Conservation (phyloP, 306 rosid genomes). For the Corylus heterophylla region DNA sequence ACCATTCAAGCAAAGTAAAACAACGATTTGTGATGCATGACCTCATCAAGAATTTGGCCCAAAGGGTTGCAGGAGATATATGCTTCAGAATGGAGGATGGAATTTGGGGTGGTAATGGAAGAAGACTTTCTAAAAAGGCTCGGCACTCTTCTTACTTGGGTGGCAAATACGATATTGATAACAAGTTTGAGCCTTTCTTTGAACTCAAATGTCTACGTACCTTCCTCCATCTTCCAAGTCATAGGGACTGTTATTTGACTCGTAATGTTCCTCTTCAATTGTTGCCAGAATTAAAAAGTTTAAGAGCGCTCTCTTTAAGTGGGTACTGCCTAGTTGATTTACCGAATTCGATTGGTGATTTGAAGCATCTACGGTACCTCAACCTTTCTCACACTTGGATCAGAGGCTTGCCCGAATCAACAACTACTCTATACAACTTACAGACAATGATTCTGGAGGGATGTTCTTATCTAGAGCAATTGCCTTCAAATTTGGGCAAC, state of each 20-base stretch:
- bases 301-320: background rate
- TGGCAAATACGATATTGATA: background rate
- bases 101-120: background rate
- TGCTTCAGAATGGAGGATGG: background rate
- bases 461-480: background rate
- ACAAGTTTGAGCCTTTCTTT: background rate
- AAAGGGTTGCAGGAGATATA: background rate
- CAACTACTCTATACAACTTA: slow-evolving; percentile 3
- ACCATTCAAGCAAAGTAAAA: no score
- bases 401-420: background rate
- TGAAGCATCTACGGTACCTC: slow-evolving; percentile 1
- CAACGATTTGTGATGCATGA: slow-evolving; percentile 29
- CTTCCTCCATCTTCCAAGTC: background rate
- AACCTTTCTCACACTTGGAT: background rate
- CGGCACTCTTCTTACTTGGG: slow-evolving; percentile 16
- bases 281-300: background rate
- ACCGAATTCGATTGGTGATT: background rate
- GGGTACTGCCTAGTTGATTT: background rate
- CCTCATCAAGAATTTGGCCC: slow-evolving; percentile 22
- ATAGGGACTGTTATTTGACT: no score
- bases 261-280: background rate
- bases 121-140: background rate
- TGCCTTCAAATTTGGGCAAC: background rate
- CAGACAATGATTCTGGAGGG: background rate
- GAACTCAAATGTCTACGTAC: slow-evolving; percentile 2